Evolutionary conservation across 768 basidiomycete genomes (phyloP).

Genomic region (Rhodotorula graminis): DNA sequence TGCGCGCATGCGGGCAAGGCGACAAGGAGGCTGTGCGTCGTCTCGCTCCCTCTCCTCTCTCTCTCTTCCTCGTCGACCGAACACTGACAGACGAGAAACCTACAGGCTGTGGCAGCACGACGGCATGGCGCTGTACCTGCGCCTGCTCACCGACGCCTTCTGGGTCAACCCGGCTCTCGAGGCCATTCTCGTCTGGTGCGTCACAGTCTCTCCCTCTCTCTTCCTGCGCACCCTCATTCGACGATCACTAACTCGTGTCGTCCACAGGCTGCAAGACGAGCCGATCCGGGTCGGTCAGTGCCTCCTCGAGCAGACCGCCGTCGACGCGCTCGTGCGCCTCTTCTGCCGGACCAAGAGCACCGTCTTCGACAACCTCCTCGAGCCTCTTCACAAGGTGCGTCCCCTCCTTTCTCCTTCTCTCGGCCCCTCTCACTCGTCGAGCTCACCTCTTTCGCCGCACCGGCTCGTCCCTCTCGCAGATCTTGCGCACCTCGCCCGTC

Average conservation of each 20-base stretch:
- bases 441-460: too few relatives aligned
- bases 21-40: slow-evolving; percentile 62
- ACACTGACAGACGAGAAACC: background rate
- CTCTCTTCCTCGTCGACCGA: background rate
- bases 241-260: background rate
- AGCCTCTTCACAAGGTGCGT: slow-evolving; percentile 75
- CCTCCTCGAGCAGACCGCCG: slow-evolving; percentile 61
- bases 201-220: background rate
- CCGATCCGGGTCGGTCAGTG: slow-evolving; percentile 88
- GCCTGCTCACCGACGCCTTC: slow-evolving; percentile 74
- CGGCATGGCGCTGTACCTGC: slow-evolving; percentile 74
- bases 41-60: background rate
- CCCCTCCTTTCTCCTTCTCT: too few relatives aligned
- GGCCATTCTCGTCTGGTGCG: slow-evolving; percentile 80
- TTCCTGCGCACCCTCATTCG: too few relatives aligned
- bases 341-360: slow-evolving; percentile 68
- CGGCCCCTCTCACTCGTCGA: background rate
- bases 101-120: slow-evolving; percentile 71
- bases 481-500: slow-evolving; percentile 69
- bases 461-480: slow-evolving; percentile 3
- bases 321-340: slow-evolving; percentile 67
- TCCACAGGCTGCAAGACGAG: slow-evolving; percentile 82
- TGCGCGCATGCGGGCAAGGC: slow-evolving; percentile 91
- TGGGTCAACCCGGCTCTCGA: slow-evolving; percentile 91
- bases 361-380: slow-evolving; percentile 78